Evolutionary conservation across 129 eudicot genomes (phyloP).

Genomic region (Flaveria bidentis): DNA sequence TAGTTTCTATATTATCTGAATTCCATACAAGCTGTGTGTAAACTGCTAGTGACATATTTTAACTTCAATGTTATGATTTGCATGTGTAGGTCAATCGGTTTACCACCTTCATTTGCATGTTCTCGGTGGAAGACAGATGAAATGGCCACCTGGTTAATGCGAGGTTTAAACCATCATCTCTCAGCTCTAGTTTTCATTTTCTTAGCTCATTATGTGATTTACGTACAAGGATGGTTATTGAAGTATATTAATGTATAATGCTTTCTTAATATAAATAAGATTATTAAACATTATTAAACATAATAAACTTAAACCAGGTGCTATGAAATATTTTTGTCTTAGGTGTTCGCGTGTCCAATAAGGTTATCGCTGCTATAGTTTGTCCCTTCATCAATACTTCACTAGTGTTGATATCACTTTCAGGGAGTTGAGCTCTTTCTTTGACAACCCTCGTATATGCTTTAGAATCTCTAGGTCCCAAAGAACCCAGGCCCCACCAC

Average conservation of each 20-base stretch:
- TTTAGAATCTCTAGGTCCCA: no score
- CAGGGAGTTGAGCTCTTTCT: no score
- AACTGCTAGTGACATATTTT: background rate
- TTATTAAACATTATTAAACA: background rate
- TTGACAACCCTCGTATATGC: no score
- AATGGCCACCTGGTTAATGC: constrained; percentile 82
- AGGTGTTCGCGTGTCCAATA: no score
- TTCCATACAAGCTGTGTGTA: background rate
- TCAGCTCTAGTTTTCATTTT: constrained; percentile 4
- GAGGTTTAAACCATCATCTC: constrained; percentile 9
- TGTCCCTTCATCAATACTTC: no score
- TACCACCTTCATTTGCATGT: constrained; percentile 91
- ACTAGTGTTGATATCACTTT: no score
- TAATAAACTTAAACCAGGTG: no score
- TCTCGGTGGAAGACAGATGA: constrained; percentile 87
- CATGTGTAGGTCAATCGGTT: constrained; percentile 72
- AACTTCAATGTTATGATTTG: background rate
- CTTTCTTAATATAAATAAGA: background rate
- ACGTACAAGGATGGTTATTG: background rate
- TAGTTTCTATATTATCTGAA: background rate
- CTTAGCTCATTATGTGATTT: background rate
- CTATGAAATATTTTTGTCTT: no score
- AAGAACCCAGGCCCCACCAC: no score
- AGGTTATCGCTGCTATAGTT: no score
- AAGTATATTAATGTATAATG: background rate